These are phyloP conservation scores for Ceratocystis albifundus DNA, from an alignment of 2,329 filamentous ascomycete genomes.

Conservation along the genomic window DNA sequence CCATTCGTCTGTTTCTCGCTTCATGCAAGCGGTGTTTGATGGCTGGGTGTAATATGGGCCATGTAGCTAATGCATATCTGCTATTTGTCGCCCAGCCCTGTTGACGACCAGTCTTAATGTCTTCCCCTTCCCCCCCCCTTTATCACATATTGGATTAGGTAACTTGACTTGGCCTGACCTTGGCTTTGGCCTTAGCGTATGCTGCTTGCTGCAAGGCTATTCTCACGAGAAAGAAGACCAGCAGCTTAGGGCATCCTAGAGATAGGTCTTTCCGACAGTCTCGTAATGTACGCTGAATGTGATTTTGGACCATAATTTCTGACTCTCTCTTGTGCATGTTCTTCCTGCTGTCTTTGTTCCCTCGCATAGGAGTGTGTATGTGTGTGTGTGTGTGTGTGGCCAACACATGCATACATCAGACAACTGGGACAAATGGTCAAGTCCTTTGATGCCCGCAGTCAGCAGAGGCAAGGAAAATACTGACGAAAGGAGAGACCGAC, in stretches of 20 bases:
- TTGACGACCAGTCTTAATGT: background rate
- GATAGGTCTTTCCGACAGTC: too few species aligned
- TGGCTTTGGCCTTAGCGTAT: too few species aligned
- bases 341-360: background rate
- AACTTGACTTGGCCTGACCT: too few species aligned
- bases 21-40: constrained; percentile 10
- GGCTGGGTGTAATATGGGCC: background rate
- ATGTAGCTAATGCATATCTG: background rate
- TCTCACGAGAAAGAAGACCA: too few species aligned
- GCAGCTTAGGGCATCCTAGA: too few species aligned
- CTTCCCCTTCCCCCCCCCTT: background rate
- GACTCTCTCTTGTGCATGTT: background rate
- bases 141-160: background rate
- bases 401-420: constrained; percentile 4
- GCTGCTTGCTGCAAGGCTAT: too few species aligned
- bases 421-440: background rate
- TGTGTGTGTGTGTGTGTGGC: too few species aligned
- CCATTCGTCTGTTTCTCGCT: constrained; percentile 10
- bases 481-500: background rate
- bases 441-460: background rate
- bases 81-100: background rate
- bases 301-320: background rate
- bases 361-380: background rate
- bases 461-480: background rate
- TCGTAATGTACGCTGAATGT: too few species aligned